These are phyloP conservation scores for Hamamelis virginiana DNA, from an alignment of 164 flowering plant species.

Conservation along the genomic window DNA sequence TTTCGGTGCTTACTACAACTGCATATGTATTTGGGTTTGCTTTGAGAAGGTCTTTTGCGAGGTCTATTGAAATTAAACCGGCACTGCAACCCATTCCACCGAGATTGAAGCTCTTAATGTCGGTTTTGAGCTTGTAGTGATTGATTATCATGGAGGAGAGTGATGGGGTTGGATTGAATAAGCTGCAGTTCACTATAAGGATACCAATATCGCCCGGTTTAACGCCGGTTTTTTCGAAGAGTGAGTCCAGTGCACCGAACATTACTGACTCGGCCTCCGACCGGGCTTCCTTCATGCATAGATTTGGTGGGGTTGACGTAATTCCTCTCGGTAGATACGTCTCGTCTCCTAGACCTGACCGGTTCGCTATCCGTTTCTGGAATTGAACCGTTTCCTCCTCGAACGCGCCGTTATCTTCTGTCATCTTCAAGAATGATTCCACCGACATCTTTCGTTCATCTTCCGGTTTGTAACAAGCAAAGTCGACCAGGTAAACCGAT, in stretches of 20 bases:
- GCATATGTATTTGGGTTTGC: constrained; percentile 64
- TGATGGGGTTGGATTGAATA: constrained; percentile 88
- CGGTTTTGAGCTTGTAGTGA: constrained; percentile 70
- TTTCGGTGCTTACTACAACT: constrained; percentile 78
- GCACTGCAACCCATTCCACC: constrained; percentile 98
- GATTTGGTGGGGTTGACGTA: constrained; percentile 57
- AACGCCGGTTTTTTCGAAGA: constrained; percentile 61
- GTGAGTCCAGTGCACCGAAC: constrained; percentile 72
- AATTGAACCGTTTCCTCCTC: constrained; percentile 55
- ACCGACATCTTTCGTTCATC: constrained; percentile 55
- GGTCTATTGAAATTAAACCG: constrained; percentile 71
- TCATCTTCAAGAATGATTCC: constrained; percentile 60
- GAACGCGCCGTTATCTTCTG: constrained; percentile 54
- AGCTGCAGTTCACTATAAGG: constrained; percentile 80
- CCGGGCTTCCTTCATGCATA: constrained; percentile 67
- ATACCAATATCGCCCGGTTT: constrained; percentile 56
- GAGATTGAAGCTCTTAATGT: constrained; percentile 72
- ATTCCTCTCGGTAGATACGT: constrained; percentile 69
- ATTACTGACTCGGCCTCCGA: constrained; percentile 79
- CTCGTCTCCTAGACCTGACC: constrained; percentile 82
- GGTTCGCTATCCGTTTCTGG: constrained; percentile 49
- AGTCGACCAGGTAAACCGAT: constrained; percentile 67
- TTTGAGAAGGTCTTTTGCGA: constrained; percentile 65
- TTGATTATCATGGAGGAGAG: constrained; percentile 85
- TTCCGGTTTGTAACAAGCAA: constrained; percentile 71